Base-by-base conservation (phyloP, 805 yeast species). In the Peterozyma toletana region DNA sequence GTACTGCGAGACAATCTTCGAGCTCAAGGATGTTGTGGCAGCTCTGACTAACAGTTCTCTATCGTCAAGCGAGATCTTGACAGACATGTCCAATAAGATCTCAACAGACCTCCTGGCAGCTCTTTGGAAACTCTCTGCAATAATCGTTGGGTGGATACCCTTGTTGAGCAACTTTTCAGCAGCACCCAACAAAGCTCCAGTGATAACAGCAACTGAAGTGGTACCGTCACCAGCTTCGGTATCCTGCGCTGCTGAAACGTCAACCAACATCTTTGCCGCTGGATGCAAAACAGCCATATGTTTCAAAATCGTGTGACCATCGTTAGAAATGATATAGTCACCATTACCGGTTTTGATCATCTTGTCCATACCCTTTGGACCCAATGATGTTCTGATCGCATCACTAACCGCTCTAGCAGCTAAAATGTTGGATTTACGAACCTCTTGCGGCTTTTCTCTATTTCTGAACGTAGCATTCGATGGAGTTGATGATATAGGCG, bases 141-240 rank as follows among this genome's bases (percentile, higher is more conserved):
- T 88, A 43, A 89, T 77, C 3, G 96, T 86, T 45, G 99, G 99
- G 64, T 93, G 99, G 54, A 93, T 88, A 14, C 93, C 98, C 62
- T 86, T 87, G 53, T 78, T 80, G 55, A 93, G 75, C 47, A 93
- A 71, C 60, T 83, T 83, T 55, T 93, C 99, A 44, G 98, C 96
- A 14, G 99, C 99, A 30, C 91, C 96, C 44, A 93, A 71, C 40
- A 93, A 67, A 5, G 97, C 91, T 33, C 99, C 99, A 5, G 97
- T 87, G 49, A 93, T 72, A 44, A 93, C 91, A 29, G 95, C 99
- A 30, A 93, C 99, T 2, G 96, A 83, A 0, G 99, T 93, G 31
- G 99, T 93, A 51, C 99, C 99, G 62, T 93, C 99, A 44, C 99
- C 99, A n/a, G 98, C 99, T 64, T 90, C 99, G 34, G 90, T 85